Base-by-base conservation (phyloP, 805 yeast genomes). In the Metschnikowia matae region DNA sequence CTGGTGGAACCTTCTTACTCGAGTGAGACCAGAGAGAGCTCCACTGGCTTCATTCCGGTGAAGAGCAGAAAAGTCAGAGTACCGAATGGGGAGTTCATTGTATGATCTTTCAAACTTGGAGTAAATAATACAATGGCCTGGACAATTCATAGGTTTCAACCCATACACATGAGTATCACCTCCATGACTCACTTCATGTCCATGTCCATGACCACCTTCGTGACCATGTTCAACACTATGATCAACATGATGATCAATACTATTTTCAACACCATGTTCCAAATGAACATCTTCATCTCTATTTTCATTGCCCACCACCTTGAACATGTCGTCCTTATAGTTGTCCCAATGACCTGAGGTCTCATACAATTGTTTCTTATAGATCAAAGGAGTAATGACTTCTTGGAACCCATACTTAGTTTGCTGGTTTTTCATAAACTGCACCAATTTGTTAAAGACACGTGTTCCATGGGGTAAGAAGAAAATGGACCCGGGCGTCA, bases 31-130 rank as follows among this genome's bases (percentile, higher is more conserved):
- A 6, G 92, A 80, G 18, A 94, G 76, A 1, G 98, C 95, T 2
- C 99, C 99, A 50, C 95, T 85, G 26, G 96, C 85, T 68, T 94
- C 99, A 62, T 94, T 94, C 62, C 99, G 77, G 66, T 94, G 99
- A 52, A 94, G 71, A 1, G 96, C 89, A 21, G 95, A 85, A 70
- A 92, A 92, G 66, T 94, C 99, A 20, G 95, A 83, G 56, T 79
- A 79, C 56, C 97, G 70, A 39, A 92, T 71, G 0, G 99, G 99
- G 47, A 94, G 70, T 56, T 94, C 98, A 42, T 87, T 81, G 63
- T 88, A 86, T 0, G 96, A 86, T 54, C 92, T 79, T 45, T 87
- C 89, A 54, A 83, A 83, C 57, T 84, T 77, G 43, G 82, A 79
- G 68, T 82, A 94, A 18, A 94, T 79, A 40, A 94, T 62, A 65